phyloP scores from a whole-genome alignment of 495 filamentous ascomycete genomes.

The Talaromyces trachyspermus region DNA sequence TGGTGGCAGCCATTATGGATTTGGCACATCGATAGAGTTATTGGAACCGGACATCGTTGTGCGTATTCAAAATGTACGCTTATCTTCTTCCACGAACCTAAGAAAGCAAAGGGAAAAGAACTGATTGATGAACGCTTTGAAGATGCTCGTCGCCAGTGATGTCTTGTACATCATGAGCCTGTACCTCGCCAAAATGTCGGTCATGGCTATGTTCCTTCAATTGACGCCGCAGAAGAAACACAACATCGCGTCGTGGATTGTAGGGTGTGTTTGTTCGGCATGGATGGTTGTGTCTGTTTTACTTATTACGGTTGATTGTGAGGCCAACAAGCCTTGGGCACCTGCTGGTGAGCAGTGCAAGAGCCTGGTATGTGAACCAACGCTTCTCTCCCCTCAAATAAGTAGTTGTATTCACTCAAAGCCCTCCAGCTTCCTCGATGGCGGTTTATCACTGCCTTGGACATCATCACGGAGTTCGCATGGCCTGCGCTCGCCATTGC shows the following conservation, averaged over 20 bases:
- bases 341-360: conserved; percentile 24
- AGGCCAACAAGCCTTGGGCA: conserved; percentile 32
- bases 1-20: conserved; percentile 17
- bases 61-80: conserved; percentile 29
- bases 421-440: conserved; percentile 29
- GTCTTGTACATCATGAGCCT: conserved; percentile 37
- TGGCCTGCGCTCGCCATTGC: conserved; percentile 31
- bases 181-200: conserved; percentile 41
- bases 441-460: conserved; percentile 35
- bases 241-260: conserved; percentile 27
- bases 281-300: conserved; percentile 31
- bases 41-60: conserved; percentile 21
- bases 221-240: conserved; percentile 39
- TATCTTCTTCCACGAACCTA: not conserved
- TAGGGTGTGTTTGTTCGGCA: conserved; percentile 25
- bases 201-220: conserved; percentile 38
- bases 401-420: conserved; percentile 4
- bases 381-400: not conserved
- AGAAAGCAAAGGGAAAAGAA: not conserved
- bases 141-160: conserved; percentile 34
- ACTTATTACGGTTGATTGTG: conserved; percentile 31
- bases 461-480: conserved; percentile 34
- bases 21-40: conserved; percentile 34
- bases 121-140: not conserved
- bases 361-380: conserved; percentile 24